Percentiles rank a stretch among this genome's conserved stretches.
Evolutionary conservation across 2,329 filamentous ascomycete genomes (phyloP).

Genomic region (Diaporthe australafricana): DNA sequence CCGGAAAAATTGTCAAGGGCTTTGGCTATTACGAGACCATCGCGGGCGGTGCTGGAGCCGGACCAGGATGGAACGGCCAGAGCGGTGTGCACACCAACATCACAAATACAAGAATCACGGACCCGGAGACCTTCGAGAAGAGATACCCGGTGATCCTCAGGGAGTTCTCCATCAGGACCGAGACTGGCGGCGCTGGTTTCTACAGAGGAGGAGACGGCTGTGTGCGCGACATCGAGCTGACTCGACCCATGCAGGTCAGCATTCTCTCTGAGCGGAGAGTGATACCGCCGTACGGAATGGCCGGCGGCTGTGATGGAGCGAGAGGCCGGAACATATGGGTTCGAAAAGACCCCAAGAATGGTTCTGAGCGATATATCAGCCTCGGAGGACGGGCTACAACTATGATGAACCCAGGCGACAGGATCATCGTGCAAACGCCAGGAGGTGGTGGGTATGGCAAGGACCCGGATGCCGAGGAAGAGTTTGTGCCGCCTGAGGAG

Average conservation of each 20-base stretch:
- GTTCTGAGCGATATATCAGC: slow-evolving; percentile 35
- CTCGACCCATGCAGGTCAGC: slow-evolving; percentile 28
- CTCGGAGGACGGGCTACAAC: slow-evolving; percentile 35
- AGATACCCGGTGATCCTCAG: slow-evolving; percentile 42
- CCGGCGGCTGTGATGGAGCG: slow-evolving; percentile 35
- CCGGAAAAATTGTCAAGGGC: slow-evolving; percentile 1
- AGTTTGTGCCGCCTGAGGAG: slow-evolving; percentile 29
- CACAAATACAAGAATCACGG: slow-evolving; percentile 42
- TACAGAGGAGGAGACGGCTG: slow-evolving; percentile 40
- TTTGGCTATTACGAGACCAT: slow-evolving; percentile 41
- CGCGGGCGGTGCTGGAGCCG: slow-evolving; percentile 41
- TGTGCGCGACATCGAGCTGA: slow-evolving; percentile 39
- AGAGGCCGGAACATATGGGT: slow-evolving; percentile 34
- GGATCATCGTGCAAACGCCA: slow-evolving; percentile 36
- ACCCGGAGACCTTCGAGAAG: slow-evolving; percentile 42
- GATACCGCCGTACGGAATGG: slow-evolving; percentile 32
- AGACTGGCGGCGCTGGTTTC: slow-evolving; percentile 39
- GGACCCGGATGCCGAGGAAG: slow-evolving; percentile 15
- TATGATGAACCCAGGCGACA: slow-evolving; percentile 37
- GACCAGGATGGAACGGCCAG: slow-evolving; percentile 38
- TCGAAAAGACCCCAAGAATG: slow-evolving; percentile 24
- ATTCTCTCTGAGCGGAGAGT: slow-evolving; percentile 34
- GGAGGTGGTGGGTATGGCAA: slow-evolving; percentile 30
- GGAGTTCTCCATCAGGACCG: slow-evolving; percentile 40
- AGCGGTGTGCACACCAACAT: slow-evolving; percentile 40